A percentile compares a stretch with the other conserved stretches of the same genome.
These are phyloP conservation scores for Erodium trifolium DNA, from an alignment of 441 rosid genomes.

Conservation along the genomic window DNA sequence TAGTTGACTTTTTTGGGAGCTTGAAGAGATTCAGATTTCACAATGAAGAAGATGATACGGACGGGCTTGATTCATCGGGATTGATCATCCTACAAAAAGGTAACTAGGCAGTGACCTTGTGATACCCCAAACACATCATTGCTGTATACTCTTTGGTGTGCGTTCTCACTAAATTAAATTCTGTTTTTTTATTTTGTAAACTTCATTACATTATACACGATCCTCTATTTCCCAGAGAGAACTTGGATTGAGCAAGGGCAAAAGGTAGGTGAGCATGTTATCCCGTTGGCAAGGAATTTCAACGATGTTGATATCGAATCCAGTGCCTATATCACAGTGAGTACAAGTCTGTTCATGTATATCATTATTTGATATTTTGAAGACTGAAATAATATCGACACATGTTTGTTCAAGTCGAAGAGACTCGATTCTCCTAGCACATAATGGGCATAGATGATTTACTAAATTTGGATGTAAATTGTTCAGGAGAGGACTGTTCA, in stretches of 20 bases:
- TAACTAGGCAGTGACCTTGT: constrained; percentile 17
- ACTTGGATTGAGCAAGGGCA: constrained; percentile 86
- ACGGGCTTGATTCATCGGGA: constrained; percentile 93
- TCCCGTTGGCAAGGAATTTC: constrained; percentile 86
- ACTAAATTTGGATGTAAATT: background rate
- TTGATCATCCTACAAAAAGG: constrained; percentile 85
- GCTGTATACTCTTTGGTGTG: no score
- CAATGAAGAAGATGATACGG: constrained; percentile 74
- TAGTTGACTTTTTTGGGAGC: constrained; percentile 83
- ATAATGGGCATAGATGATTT: background rate
- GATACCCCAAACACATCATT: background rate
- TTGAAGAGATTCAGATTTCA: constrained; percentile 85
- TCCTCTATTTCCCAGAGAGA: constrained; percentile 41
- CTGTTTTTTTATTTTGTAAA: background rate
- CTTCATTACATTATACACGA: background rate
- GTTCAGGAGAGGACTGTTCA: constrained; percentile 54
- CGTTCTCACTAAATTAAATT: background rate
- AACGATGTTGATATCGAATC: constrained; percentile 58
- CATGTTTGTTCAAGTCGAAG: no score
- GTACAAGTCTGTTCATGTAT: constrained; percentile 17
- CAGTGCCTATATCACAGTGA: constrained; percentile 39
- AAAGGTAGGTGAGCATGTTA: constrained; percentile 78
- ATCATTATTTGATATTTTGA: background rate
- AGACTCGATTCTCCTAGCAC: background rate
- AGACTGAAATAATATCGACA: no score